Conservation (phyloP, 805 yeast species). For the Komagataella ulmi region DNA sequence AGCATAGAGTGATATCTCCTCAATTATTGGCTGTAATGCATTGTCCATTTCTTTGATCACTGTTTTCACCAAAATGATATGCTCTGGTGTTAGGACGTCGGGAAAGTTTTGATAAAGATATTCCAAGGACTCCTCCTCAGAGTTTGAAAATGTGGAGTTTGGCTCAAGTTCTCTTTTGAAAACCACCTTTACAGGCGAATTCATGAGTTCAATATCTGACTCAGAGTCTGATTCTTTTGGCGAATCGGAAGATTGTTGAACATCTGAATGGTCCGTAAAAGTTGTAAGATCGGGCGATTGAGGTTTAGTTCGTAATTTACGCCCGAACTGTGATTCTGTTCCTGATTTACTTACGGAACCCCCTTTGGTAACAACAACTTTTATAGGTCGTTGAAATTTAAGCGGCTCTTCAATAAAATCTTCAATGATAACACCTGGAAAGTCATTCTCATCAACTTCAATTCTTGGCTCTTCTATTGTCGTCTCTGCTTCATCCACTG, state of each 20-base stretch:
- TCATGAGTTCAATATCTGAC: not conserved
- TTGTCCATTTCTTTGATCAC: constrained; percentile 4
- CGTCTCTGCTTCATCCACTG: not conserved
- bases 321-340: not conserved
- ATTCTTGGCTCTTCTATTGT: not conserved
- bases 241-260: not conserved
- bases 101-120: constrained; percentile 4
- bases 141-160: not conserved
- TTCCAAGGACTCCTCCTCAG: constrained; percentile 1
- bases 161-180: not conserved
- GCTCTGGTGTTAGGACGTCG: constrained; percentile 3
- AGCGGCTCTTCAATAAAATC: not conserved
- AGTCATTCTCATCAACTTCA: not conserved
- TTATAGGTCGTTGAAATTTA: not conserved
- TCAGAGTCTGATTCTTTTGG: not conserved
- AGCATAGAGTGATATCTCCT: not conserved
- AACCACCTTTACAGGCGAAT: not conserved
- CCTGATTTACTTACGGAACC: not conserved
- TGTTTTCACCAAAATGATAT: constrained; percentile 4
- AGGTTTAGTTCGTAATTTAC: not conserved
- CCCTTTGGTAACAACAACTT: not conserved
- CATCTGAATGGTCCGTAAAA: not conserved
- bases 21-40: not conserved
- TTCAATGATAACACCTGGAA: not conserved
- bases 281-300: not conserved